phyloP scores from a whole-genome alignment of 1,284 basidiomycete genomes.

The Sphaerobolus stellatus region DNA sequence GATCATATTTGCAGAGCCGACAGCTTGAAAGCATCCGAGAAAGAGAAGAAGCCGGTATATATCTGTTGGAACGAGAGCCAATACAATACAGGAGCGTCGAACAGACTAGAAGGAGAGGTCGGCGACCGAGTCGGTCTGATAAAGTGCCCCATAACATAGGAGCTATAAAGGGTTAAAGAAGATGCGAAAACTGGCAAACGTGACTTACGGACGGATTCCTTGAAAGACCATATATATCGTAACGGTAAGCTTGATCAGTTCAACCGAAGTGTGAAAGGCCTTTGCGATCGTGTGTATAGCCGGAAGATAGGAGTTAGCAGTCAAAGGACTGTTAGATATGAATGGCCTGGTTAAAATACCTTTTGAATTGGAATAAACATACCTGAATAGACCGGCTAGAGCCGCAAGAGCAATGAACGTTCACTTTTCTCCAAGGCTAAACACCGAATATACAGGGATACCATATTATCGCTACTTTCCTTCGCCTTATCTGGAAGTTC shows the following conservation, averaged over 20 bases:
- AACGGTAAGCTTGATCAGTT: constrained; percentile 74
- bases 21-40: constrained; percentile 58
- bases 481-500: too few relatives aligned
- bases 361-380: constrained; percentile 6
- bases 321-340: constrained; percentile 52
- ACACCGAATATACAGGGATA: constrained; percentile 42
- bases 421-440: constrained; percentile 61
- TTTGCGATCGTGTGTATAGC: constrained; percentile 66
- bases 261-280: constrained; percentile 62
- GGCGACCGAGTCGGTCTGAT: constrained; percentile 55
- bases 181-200: not conserved
- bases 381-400: constrained; percentile 65
- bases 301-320: constrained; percentile 76
- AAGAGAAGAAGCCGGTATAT: constrained; percentile 62
- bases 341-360: not conserved
- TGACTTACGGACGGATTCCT: constrained; percentile 55
- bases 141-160: constrained; percentile 64
- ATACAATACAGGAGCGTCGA: constrained; percentile 57
- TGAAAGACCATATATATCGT: constrained; percentile 80
- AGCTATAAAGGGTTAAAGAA: constrained; percentile 33
- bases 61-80: constrained; percentile 58
- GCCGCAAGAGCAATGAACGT: constrained; percentile 58
- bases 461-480: too few relatives aligned
- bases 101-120: constrained; percentile 54
- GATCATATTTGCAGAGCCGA: constrained; percentile 59